Conservation (phyloP, 164 flowering plant genomes). For the Akebia trifoliata region DNA sequence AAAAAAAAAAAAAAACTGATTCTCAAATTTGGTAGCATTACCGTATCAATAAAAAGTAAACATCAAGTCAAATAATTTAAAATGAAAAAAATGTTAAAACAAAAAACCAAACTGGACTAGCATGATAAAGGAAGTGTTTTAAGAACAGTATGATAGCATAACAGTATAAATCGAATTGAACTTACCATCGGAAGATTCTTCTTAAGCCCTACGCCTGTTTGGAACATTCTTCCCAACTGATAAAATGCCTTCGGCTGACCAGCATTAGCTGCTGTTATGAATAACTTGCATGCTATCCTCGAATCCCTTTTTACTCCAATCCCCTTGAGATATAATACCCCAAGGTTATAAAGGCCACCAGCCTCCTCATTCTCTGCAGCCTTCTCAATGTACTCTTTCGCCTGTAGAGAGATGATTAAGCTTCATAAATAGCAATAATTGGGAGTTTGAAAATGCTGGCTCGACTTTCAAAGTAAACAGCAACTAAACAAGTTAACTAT, state of each 20-base stretch:
- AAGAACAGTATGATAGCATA: neutral
- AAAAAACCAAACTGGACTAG: too few species aligned
- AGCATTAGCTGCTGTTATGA: slow-evolving; percentile 68
- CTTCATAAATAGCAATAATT: neutral
- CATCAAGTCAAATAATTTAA: too few species aligned
- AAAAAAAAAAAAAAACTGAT: too few species aligned
- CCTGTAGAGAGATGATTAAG: slow-evolving; percentile 52
- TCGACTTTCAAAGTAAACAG: neutral
- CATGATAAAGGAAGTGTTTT: too few species aligned
- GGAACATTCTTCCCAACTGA: slow-evolving; percentile 97
- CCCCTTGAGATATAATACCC: slow-evolving; percentile 91
- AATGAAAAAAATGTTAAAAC: too few species aligned
- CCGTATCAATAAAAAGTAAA: too few species aligned
- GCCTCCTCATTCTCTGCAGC: slow-evolving; percentile 85
- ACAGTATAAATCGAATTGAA: slow-evolving; percentile 3
- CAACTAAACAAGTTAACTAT: neutral
- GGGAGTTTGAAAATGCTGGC: neutral
- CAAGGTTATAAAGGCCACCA: slow-evolving; percentile 92
- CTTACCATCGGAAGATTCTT: slow-evolving; percentile 72
- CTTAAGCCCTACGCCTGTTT: slow-evolving; percentile 84
- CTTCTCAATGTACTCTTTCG: slow-evolving; percentile 87
- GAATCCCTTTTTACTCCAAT: slow-evolving; percentile 84
- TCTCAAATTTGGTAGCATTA: too few species aligned
- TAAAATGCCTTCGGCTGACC: slow-evolving; percentile 98
- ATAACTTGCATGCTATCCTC: slow-evolving; percentile 50